Conservation (phyloP, 2,329 filamentous ascomycete genomes). For the Scedosporium minutisporum region DNA sequence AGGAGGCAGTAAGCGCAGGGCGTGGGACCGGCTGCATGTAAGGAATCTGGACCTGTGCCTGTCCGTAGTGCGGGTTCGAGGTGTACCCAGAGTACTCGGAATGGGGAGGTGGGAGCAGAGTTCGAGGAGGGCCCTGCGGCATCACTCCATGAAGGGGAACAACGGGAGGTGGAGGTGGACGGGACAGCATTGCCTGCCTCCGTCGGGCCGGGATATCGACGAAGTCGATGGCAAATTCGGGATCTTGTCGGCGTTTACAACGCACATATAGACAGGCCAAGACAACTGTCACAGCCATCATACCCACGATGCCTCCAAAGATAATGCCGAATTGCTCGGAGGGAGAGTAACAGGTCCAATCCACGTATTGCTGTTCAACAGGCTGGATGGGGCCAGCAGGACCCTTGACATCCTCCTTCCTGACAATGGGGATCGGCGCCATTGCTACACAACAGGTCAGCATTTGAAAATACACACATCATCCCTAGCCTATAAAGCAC, state of each 20-base stretch:
- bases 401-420: neutral
- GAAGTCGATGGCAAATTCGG: neutral
- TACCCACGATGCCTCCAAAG: slow-evolving; percentile 20
- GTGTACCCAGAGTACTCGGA: too few relatives aligned
- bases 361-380: slow-evolving; percentile 2
- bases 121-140: too few relatives aligned
- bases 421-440: neutral
- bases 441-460: neutral
- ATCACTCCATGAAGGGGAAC: too few relatives aligned
- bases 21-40: too few relatives aligned
- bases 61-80: too few relatives aligned
- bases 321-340: slow-evolving; percentile 29
- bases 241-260: neutral
- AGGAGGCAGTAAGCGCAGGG: too few relatives aligned
- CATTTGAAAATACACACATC: neutral
- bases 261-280: neutral
- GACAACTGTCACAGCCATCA: neutral
- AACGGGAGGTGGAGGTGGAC: too few relatives aligned
- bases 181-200: too few relatives aligned
- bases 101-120: too few relatives aligned
- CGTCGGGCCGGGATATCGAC: too few relatives aligned
- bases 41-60: too few relatives aligned
- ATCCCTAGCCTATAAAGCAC: neutral
- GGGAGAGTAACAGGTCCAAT: slow-evolving; percentile 29
- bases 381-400: neutral